A percentile compares a stretch with the other conserved stretches of the same genome.
Evolutionary conservation across 2,329 filamentous ascomycete species (phyloP).

Genomic region (Dactylonectria estremocensis): DNA sequence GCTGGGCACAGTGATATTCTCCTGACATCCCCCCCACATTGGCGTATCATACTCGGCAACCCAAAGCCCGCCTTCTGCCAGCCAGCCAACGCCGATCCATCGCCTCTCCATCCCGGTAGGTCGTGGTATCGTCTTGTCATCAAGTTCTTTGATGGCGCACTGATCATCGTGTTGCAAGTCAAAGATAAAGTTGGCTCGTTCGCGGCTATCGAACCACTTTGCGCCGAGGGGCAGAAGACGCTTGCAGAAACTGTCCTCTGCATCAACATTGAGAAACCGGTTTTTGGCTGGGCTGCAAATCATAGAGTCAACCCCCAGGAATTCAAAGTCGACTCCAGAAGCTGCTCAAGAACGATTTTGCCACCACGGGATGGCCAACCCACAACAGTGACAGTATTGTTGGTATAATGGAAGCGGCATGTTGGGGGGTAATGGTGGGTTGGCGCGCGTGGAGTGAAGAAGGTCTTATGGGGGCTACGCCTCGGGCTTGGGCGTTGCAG

Average conservation of each 20-base stretch:
- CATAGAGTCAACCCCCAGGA: not conserved
- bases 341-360: not conserved
- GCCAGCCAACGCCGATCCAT: not conserved
- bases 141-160: too few relatives aligned
- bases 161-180: not conserved
- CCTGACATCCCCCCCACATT: not conserved
- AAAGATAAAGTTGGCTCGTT: not conserved
- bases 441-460: not conserved
- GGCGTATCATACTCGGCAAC: not conserved
- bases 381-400: not conserved
- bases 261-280: not conserved
- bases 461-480: not conserved
- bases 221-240: not conserved
- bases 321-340: not conserved
- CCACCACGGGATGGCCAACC: slow-evolving; percentile 1
- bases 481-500: not conserved
- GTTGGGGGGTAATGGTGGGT: too few relatives aligned
- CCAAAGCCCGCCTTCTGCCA: not conserved
- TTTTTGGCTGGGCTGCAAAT: not conserved
- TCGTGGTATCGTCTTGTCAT: not conserved
- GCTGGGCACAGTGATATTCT: not conserved
- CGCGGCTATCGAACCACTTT: not conserved
- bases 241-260: not conserved
- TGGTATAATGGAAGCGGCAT: too few relatives aligned
- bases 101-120: not conserved